Conservation (phyloP, 2,329 filamentous ascomycete species). For the Sclerotinia glacialis region DNA sequence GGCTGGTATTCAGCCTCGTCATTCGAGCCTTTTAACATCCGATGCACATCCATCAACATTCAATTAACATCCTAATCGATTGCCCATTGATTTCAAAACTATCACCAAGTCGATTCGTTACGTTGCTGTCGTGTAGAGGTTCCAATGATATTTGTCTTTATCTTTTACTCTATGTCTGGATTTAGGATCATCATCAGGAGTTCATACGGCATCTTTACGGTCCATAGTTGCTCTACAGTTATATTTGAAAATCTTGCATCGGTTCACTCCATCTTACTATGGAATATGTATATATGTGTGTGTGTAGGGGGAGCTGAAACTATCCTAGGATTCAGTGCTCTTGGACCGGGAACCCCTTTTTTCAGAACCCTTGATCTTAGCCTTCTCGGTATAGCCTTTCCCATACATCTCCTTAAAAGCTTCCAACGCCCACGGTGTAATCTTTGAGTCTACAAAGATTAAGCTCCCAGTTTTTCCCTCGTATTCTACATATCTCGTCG, state of each 20-base stretch:
- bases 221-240: background rate
- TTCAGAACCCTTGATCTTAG: background rate
- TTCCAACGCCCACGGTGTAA: background rate
- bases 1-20: constrained; percentile 3
- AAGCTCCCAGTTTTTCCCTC: background rate
- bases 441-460: background rate
- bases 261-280: background rate
- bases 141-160: background rate
- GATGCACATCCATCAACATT: too few species aligned
- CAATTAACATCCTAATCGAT: background rate
- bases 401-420: background rate
- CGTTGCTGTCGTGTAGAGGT: background rate
- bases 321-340: background rate
- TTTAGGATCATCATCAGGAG: background rate
- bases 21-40: background rate
- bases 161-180: background rate
- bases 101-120: background rate
- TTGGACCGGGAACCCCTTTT: background rate
- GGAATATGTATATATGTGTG: background rate
- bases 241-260: background rate
- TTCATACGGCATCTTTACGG: background rate
- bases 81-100: background rate
- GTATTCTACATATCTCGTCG: background rate
- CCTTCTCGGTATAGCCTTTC: background rate
- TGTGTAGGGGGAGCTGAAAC: background rate